These are phyloP conservation scores for Penicillium taxi DNA, from an alignment of 495 filamentous ascomycete genomes.

Conservation along the genomic window DNA sequence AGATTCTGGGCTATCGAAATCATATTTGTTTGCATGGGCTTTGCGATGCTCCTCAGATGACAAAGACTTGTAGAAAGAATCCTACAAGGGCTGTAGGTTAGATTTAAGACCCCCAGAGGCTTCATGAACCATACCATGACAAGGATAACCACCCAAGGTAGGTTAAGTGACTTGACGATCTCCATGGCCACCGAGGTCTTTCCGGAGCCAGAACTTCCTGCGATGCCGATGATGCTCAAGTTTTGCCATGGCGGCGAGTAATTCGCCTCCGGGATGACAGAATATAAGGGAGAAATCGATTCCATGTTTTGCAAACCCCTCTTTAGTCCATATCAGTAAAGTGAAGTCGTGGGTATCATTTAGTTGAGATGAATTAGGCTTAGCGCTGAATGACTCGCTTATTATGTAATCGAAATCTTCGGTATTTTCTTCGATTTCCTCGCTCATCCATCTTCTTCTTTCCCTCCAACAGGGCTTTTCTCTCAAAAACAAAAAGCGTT, in stretches of 20 bases:
- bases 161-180: slow-evolving; percentile 78
- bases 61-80: slow-evolving; percentile 92
- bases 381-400: slow-evolving; percentile 19
- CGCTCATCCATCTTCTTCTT: slow-evolving; percentile 7
- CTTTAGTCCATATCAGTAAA: slow-evolving; percentile 1
- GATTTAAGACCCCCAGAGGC: slow-evolving; percentile 14
- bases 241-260: slow-evolving; percentile 95
- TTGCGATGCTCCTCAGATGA: slow-evolving; percentile 60
- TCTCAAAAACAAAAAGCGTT: slow-evolving; percentile 13
- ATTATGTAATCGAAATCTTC: slow-evolving; percentile 15
- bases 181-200: slow-evolving; percentile 94
- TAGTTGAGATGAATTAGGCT: slow-evolving; percentile 11
- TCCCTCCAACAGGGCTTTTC: slow-evolving; percentile 8
- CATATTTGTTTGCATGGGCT: slow-evolving; percentile 85
- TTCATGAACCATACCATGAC: slow-evolving; percentile 62
- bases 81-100: slow-evolving; percentile 44
- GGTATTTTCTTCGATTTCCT: slow-evolving; percentile 10
- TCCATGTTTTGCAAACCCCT: slow-evolving; percentile 25
- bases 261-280: slow-evolving; percentile 46
- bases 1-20: slow-evolving; percentile 91
- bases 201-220: slow-evolving; percentile 90
- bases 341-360: slow-evolving; percentile 4
- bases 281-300: slow-evolving; percentile 38
- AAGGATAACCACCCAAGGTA: slow-evolving; percentile 95
- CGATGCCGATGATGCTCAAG: slow-evolving; percentile 89